Evolutionary conservation across 2,329 filamentous ascomycete genomes (phyloP).

Genomic region (Aureobasidium sp.): DNA sequence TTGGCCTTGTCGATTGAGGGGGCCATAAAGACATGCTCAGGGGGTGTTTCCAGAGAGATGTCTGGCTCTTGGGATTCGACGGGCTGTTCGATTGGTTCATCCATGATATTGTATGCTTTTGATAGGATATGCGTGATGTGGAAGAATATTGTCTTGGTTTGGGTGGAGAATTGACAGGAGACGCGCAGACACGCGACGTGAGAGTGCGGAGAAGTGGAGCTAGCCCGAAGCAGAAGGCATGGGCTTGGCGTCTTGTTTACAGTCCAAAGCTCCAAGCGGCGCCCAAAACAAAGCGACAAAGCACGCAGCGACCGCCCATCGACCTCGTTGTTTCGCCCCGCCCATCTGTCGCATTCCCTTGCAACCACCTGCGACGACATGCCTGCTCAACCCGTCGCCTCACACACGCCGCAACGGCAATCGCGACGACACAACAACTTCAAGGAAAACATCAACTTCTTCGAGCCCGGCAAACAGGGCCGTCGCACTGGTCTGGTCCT

Average conservation of each 20-base stretch:
- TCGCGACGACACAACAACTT: conserved; percentile 14
- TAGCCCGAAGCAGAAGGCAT: neutral
- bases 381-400: conserved; percentile 1
- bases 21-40: conserved; percentile 35
- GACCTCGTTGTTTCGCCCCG: neutral
- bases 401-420: conserved; percentile 14
- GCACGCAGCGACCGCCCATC: neutral
- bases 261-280: neutral
- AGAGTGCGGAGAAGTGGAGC: neutral
- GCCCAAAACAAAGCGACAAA: neutral
- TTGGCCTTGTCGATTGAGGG: conserved; percentile 35
- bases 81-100: conserved; percentile 23
- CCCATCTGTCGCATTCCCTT: neutral
- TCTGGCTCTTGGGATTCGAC: conserved; percentile 21
- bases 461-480: conserved; percentile 17
- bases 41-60: conserved; percentile 26
- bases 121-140: neutral
- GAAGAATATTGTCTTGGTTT: neutral
- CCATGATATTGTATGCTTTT: conserved; percentile 17
- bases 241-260: conserved; percentile 12
- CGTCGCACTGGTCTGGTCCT: conserved; percentile 87
- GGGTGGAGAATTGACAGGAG: neutral
- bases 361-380: neutral
- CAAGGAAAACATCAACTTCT: conserved; percentile 17
- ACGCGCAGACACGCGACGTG: neutral